Evolutionary conservation across 2,329 filamentous ascomycete species (phyloP), one percentile per base, ranked within the genome.

Genomic region (Fusarium phyllophilum): DNA sequence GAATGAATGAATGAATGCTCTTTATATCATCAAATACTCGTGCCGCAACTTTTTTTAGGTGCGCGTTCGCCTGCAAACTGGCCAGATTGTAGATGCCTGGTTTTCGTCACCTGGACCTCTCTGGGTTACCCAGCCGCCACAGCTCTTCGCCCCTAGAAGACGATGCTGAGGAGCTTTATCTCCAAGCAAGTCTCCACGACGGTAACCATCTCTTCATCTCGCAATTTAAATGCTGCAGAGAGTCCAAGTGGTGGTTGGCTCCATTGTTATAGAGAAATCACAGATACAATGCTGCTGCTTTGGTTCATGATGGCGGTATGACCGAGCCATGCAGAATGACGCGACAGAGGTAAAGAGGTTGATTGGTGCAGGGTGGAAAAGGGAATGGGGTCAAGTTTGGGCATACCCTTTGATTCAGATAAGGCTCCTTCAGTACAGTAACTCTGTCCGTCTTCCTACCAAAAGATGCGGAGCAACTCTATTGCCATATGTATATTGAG

Each of bases 341-440:
- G 76, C 76, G 76, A 75, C 75, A 68, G 55, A 62, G 60, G 60
- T 67, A 66, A 68, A 61, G 41, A 62, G 57, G 51, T 60, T 72
- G 68, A 70, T 64, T 57, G 64, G 65, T 77, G 56, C 52, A 70
- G 62, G 62, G 41, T 62, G 60, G 66, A 70, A 54, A 69, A 58
- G 71, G 75, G 64, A 63, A 73, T 63, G 69, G 73, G 76, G 68
- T 73, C 52, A 74, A 70, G 73, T 68, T 77, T 76, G 75, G 74
- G 76, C 81, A 82, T 82, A 82, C 81, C 80, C 81, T 80, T 75
- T 75, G 77, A 73, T 75, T 75, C 57, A 59, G 54, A 72, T 73
- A 68, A 59, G 45, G 49, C 70, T 74, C 66, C 71, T 75, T 67
- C 65, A 57, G 59, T 39, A 52, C 63, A 18, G 44, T 48, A 46